Evolutionary conservation across 169 alveolate genomes (phyloP).

Genomic region (Plasmodium gaboni): DNA sequence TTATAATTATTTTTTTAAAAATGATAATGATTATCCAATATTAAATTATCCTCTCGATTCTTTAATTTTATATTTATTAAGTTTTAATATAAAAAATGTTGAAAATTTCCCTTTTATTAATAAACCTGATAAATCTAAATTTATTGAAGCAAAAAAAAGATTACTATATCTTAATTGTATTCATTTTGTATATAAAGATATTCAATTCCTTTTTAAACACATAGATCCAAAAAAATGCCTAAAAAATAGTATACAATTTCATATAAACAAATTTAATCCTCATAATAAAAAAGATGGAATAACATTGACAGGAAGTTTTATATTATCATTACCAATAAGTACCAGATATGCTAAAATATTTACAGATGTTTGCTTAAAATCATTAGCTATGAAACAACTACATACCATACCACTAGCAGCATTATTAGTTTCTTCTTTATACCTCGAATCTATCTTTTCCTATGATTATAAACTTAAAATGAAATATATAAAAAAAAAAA

Average conservation of each 20-base stretch:
- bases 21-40: constrained; percentile 68
- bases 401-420: constrained; percentile 66
- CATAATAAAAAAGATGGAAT: constrained; percentile 69
- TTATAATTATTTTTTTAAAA: constrained; percentile 73
- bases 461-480: constrained; percentile 66
- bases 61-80: constrained; percentile 57
- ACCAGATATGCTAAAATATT: constrained; percentile 75
- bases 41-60: constrained; percentile 75
- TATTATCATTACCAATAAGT: constrained; percentile 57
- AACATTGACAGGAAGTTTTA: constrained; percentile 45
- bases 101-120: constrained; percentile 73
- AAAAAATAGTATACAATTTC: constrained; percentile 60
- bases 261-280: constrained; percentile 62
- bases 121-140: constrained; percentile 74
- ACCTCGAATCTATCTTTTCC: constrained; percentile 71
- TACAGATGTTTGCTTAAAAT: constrained; percentile 73
- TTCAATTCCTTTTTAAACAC: constrained; percentile 53
- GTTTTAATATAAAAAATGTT: constrained; percentile 73
- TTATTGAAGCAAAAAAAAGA: constrained; percentile 73
- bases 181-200: constrained; percentile 53
- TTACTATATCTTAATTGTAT: constrained; percentile 68
- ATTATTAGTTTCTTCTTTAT: constrained; percentile 65
- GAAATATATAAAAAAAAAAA: constrained; percentile 20
- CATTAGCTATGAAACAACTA: constrained; percentile 44
- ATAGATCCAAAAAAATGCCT: constrained; percentile 41